Evolutionary conservation across 179 eudicot genomes (phyloP).

Genomic region (Amaranthus tricolor): DNA sequence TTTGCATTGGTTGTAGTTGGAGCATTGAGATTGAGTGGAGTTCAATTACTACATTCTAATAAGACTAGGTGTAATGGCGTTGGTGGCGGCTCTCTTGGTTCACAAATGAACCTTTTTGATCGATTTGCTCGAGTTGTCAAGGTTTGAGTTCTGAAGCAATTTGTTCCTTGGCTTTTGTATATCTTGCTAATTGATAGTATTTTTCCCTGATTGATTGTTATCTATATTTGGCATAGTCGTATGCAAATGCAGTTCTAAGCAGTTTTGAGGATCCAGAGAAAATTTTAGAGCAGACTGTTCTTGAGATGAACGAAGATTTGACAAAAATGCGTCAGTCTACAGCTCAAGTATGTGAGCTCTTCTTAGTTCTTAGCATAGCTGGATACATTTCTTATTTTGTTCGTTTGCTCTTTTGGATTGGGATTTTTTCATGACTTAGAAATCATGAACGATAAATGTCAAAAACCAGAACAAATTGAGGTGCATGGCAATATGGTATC

Average conservation of each 20-base stretch:
- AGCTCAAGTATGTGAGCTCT: conserved; percentile 61
- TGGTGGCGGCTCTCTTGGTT: conserved; percentile 60
- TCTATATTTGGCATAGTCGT: conserved; percentile 51
- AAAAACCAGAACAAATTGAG: conserved; percentile 11
- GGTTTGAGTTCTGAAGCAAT: conserved; percentile 42
- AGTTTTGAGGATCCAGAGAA: conserved; percentile 95
- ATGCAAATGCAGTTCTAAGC: conserved; percentile 83
- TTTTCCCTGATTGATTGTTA: conserved; percentile 1
- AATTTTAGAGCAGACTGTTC: conserved; percentile 83
- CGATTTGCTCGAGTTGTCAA: conserved; percentile 94
- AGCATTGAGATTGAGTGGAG: conserved; percentile 45
- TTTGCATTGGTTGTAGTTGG: conserved; percentile 41
- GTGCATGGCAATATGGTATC: conserved; percentile 4
- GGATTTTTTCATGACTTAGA: background rate
- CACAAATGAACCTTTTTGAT: conserved; percentile 79
- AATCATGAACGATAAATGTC: conserved; percentile 4
- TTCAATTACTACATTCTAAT: conserved; percentile 38
- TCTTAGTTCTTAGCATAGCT: conserved; percentile 1
- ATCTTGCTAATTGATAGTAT: background rate
- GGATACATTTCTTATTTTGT: background rate
- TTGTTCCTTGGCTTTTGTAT: conserved; percentile 8
- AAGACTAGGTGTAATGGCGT: conserved; percentile 50
- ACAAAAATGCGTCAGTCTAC: conserved; percentile 97
- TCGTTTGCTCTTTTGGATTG: background rate
- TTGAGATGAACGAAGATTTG: conserved; percentile 94